These are phyloP conservation scores for Kodamaea kaohsiungensis DNA, from an alignment of 805 yeast genomes.

Conservation along the genomic window DNA sequence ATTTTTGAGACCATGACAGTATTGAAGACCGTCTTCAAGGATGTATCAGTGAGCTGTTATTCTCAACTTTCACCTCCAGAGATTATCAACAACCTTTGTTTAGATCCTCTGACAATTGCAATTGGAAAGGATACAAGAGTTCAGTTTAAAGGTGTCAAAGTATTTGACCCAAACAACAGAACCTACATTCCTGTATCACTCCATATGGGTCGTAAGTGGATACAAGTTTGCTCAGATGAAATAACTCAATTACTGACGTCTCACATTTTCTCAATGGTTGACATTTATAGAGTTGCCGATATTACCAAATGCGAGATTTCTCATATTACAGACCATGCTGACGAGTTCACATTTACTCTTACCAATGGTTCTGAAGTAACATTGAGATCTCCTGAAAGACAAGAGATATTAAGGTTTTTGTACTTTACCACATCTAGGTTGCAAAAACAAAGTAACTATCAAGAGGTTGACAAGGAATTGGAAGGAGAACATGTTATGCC, in stretches of 20 bases:
- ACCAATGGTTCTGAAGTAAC: constrained; percentile 27
- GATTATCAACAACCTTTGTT: constrained; percentile 35
- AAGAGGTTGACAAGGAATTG: constrained; percentile 18
- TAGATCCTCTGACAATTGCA: constrained; percentile 33
- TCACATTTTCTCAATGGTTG: constrained; percentile 34
- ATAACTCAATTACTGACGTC: constrained; percentile 19
- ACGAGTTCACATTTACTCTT: constrained; percentile 39
- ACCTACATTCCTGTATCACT: constrained; percentile 60
- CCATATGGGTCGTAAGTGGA: constrained; percentile 67
- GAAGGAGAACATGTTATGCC: constrained; percentile 27
- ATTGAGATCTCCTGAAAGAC: constrained; percentile 36
- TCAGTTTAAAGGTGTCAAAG: constrained; percentile 35
- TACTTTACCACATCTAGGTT: constrained; percentile 64
- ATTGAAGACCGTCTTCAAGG: constrained; percentile 16
- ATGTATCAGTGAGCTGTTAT: constrained; percentile 16
- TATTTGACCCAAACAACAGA: constrained; percentile 50
- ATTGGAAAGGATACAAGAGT: constrained; percentile 40
- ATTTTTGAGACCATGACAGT: constrained; percentile 22
- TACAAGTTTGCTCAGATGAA: constrained; percentile 48
- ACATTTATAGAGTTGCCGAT: constrained; percentile 33
- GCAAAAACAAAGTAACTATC: constrained; percentile 32
- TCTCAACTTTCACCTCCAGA: constrained; percentile 36
- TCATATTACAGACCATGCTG: constrained; percentile 24
- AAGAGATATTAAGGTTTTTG: constrained; percentile 68
- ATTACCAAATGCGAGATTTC: constrained; percentile 38